Conservation (phyloP, 1,139 yeast genomes). For the Pichia cactophila region DNA sequence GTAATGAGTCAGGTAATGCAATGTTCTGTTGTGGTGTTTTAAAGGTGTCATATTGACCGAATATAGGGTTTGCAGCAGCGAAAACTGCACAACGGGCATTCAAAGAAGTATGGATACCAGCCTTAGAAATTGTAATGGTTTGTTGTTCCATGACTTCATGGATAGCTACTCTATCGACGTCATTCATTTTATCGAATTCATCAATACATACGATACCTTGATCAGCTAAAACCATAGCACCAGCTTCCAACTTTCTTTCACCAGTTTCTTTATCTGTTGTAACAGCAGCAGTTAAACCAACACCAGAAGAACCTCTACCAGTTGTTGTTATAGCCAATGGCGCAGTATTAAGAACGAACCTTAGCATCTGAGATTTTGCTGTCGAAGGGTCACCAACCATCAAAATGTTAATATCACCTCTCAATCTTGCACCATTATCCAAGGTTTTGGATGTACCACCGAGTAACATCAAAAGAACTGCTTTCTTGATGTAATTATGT, state of each 20-base stretch:
- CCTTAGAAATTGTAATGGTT: slow-evolving; percentile 96
- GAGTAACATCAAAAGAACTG: slow-evolving; percentile 79
- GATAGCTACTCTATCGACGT: slow-evolving; percentile 92
- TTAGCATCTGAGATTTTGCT: slow-evolving; percentile 90
- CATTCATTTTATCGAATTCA: slow-evolving; percentile 98
- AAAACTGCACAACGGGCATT: slow-evolving; percentile 96
- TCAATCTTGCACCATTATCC: slow-evolving; percentile 90
- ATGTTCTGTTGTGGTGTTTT: slow-evolving; percentile 96
- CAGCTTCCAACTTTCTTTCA: slow-evolving; percentile 93
- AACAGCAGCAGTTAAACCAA: slow-evolving; percentile 98
- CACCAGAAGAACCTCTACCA: slow-evolving; percentile 99
- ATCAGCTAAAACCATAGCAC: slow-evolving; percentile 99
- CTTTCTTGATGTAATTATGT: slow-evolving; percentile 83
- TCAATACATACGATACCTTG: slow-evolving; percentile 97
- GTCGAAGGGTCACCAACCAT: slow-evolving; percentile 99
- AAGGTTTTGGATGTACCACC: slow-evolving; percentile 95
- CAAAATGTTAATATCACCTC: slow-evolving; percentile 93
- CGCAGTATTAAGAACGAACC: slow-evolving; percentile 93
- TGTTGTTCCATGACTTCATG: slow-evolving; percentile 99
- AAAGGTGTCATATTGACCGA: slow-evolving; percentile 93
- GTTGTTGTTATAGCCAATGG: slow-evolving; percentile 95
- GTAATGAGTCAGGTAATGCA: slow-evolving; percentile 90
- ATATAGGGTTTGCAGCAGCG: slow-evolving; percentile 98
- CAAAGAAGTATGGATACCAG: slow-evolving; percentile 94
- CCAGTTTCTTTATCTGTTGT: slow-evolving; percentile 96